Evolutionary conservation across 1,284 basidiomycete species (phyloP).

Genomic region (Apiotrichum mycotoxinovorans): DNA sequence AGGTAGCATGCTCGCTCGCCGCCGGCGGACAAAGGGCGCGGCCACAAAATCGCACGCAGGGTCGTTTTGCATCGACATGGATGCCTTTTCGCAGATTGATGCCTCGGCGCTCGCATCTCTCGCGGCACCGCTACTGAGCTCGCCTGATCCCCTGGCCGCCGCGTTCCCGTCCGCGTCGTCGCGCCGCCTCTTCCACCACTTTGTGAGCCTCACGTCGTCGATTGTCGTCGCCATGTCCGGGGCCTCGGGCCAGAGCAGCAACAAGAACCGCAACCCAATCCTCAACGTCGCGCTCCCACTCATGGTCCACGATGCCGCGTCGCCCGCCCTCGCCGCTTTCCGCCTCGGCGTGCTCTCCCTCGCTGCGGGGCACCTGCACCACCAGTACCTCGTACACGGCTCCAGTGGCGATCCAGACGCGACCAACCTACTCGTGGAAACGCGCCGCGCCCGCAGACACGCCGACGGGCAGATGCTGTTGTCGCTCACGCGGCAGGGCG

Average conservation of each 20-base stretch:
- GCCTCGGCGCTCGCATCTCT: background rate
- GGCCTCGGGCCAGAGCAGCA: background rate
- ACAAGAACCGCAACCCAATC: constrained; percentile 13
- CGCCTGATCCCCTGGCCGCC: constrained; percentile 8
- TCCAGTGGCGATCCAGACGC: background rate
- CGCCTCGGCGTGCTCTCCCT: constrained; percentile 20
- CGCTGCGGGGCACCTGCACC: constrained; percentile 17
- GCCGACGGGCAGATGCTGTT: constrained; percentile 13
- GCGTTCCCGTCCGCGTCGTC: constrained; percentile 20
- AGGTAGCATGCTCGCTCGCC: background rate
- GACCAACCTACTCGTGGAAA: constrained; percentile 1
- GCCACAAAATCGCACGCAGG: background rate
- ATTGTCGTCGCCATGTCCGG: constrained; percentile 19
- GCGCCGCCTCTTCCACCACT: constrained; percentile 22
- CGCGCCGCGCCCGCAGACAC: constrained; percentile 8
- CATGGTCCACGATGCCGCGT: constrained; percentile 12
- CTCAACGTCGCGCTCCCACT: constrained; percentile 14
- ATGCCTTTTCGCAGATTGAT: background rate
- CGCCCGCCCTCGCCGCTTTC: constrained; percentile 14
- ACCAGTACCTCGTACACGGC: constrained; percentile 6
- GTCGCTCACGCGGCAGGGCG: constrained; percentile 5
- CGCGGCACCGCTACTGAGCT: background rate
- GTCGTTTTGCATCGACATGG: background rate
- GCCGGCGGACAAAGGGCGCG: background rate
- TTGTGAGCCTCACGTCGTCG: constrained; percentile 11